phyloP scores from a whole-genome alignment of 2,329 filamentous ascomycete species.

The Colletotrichum limetticola region DNA sequence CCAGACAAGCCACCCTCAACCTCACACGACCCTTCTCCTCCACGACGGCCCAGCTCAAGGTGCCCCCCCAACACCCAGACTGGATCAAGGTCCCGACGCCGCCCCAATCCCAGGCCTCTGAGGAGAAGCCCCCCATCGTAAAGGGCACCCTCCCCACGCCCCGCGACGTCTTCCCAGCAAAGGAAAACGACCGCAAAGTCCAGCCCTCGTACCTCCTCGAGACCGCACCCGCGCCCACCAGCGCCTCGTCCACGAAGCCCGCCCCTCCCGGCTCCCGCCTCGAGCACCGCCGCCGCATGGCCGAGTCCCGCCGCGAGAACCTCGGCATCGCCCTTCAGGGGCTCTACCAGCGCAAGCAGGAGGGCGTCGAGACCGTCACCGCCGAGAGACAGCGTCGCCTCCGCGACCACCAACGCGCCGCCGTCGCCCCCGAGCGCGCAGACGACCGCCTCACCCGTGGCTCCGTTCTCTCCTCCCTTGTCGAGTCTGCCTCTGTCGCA shows the following conservation, averaged over 20 bases:
- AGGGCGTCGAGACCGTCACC: conserved; percentile 50
- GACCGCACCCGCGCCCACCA: conserved; percentile 66
- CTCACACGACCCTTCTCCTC: conserved; percentile 46
- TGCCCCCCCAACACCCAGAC: conserved; percentile 84
- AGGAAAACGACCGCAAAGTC: conserved; percentile 69
- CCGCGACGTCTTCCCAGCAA: conserved; percentile 77
- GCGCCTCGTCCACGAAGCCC: conserved; percentile 47
- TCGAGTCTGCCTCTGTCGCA: conserved; percentile 60
- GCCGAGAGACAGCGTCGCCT: conserved; percentile 57
- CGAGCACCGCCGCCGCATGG: conserved; percentile 79
- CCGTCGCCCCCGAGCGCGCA: conserved; percentile 74
- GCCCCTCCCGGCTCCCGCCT: conserved; percentile 47
- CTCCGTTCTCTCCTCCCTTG: conserved; percentile 66
- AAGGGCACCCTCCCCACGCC: conserved; percentile 88
- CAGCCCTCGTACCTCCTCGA: conserved; percentile 68
- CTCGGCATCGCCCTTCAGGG: conserved; percentile 76
- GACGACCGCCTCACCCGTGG: conserved; percentile 82
- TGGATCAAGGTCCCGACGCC: conserved; percentile 86
- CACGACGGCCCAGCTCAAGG: conserved; percentile 40
- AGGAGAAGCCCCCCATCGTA: conserved; percentile 57
- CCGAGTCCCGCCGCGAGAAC: conserved; percentile 76
- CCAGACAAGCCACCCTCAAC: conserved; percentile 21
- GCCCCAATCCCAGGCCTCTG: conserved; percentile 79
- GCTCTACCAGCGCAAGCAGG: conserved; percentile 74
- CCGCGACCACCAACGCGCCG: conserved; percentile 54